phyloP scores from a whole-genome alignment of 2,329 filamentous ascomycete genomes.

The Pseudogymnoascus sp. region DNA sequence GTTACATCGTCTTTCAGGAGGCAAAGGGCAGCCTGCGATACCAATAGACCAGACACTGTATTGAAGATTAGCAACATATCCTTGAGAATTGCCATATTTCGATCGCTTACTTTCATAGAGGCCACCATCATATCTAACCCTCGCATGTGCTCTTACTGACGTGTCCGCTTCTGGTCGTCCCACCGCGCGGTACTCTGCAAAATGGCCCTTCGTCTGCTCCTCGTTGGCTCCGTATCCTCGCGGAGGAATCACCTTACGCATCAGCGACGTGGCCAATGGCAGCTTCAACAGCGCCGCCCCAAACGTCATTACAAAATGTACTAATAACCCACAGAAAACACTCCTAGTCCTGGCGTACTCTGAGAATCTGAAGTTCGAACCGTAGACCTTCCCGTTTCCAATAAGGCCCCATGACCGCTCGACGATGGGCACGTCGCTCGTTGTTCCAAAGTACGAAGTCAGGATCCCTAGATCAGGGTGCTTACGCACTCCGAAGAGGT shows the following conservation, averaged over 20 bases:
- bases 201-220: slow-evolving; percentile 49
- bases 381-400: slow-evolving; percentile 44
- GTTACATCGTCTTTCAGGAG: slow-evolving; percentile 49
- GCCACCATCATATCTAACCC: slow-evolving; percentile 50
- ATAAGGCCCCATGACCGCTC: slow-evolving; percentile 56
- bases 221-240: slow-evolving; percentile 48
- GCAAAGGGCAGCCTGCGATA: slow-evolving; percentile 57
- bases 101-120: slow-evolving; percentile 54
- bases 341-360: slow-evolving; percentile 47
- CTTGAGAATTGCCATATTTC: background rate
- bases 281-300: slow-evolving; percentile 34
- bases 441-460: slow-evolving; percentile 43
- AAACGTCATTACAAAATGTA: slow-evolving; percentile 43
- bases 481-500: slow-evolving; percentile 41
- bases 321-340: slow-evolving; percentile 41
- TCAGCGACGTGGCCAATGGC: slow-evolving; percentile 34
- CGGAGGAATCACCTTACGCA: slow-evolving; percentile 39
- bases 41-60: slow-evolving; percentile 55
- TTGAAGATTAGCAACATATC: slow-evolving; percentile 12
- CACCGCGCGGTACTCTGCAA: slow-evolving; percentile 56
- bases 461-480: slow-evolving; percentile 48
- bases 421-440: slow-evolving; percentile 47
- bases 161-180: slow-evolving; percentile 49
- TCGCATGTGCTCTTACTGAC: slow-evolving; percentile 41
- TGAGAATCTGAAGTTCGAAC: slow-evolving; percentile 51